Percentiles rank a stretch among this genome's conserved stretches.
Conservation (phyloP, 306 rosid genomes). For the Casuarina glauca region DNA sequence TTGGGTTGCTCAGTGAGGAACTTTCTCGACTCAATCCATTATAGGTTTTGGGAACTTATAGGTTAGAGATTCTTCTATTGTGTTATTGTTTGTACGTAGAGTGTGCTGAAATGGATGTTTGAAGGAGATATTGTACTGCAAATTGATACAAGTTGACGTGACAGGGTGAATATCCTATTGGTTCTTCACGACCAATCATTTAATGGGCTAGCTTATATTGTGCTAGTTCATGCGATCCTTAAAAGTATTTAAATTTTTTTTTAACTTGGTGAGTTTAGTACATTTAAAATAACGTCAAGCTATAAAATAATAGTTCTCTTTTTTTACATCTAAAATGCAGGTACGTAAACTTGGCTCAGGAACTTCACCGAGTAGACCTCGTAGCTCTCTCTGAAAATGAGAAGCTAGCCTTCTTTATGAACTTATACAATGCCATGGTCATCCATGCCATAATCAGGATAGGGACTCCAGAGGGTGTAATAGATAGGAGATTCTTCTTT, state of each 20-base stretch:
- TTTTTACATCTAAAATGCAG: constrained; percentile 37
- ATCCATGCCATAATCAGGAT: constrained; percentile 72
- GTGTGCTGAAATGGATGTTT: too few species aligned
- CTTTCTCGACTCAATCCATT: too few species aligned
- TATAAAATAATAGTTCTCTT: neutral
- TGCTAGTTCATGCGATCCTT: neutral
- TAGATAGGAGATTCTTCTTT: constrained; percentile 80
- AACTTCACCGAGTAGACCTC: constrained; percentile 77
- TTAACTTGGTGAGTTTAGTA: neutral
- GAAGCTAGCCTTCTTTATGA: constrained; percentile 80
- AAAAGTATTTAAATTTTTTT: neutral
- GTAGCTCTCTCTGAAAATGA: constrained; percentile 60
- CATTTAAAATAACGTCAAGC: constrained; percentile 1
- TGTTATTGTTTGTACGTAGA: too few species aligned
- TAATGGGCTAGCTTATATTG: neutral
- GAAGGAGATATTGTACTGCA: too few species aligned
- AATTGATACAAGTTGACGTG: too few species aligned
- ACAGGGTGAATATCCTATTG: too few species aligned
- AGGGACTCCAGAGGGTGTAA: constrained; percentile 71
- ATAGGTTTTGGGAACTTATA: too few species aligned
- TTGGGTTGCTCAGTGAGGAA: too few species aligned
- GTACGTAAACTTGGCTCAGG: constrained; percentile 69
- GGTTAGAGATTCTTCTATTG: too few species aligned
- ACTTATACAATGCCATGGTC: constrained; percentile 93
- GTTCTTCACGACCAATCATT: neutral